Base-by-base conservation (phyloP, 2,329 filamentous ascomycete species). In the Verruconis gallopava region DNA sequence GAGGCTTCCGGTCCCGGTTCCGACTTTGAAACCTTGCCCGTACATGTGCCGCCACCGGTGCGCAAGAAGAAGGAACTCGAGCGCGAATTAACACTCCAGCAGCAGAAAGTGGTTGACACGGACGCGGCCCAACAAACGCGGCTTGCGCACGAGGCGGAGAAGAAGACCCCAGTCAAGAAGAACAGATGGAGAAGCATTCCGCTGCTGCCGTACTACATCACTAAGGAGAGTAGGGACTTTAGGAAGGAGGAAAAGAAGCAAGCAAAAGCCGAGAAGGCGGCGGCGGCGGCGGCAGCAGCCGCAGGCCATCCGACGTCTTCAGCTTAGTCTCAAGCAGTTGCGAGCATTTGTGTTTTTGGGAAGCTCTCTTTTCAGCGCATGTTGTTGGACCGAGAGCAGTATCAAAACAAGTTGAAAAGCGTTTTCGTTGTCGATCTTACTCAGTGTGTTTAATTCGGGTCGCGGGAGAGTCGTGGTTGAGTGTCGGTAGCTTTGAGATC, bases 131-230 rank as follows among this genome's bases (percentile, higher is more conserved):
- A 30, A n/a, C 25, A 30, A n/a, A 9, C n/a, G 25, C 25, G 25
- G 25, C 6, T n/a, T 9, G 25, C 25, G 25, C 9, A 9, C 6
- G n/a, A n/a, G 25, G 25, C 25, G 25, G 25, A 30, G 9, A n/a
- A 9, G 25, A 30, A 30, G 25, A 30, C 6, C 6, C 9, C 25
- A n/a, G 25, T n/a, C 25, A 30, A 30, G 25, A 30, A 30, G 25
- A 30, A 30, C 25, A 9, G 25, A 9, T 30, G 25, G 25, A 30
- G 25, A n/a, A 30, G 25, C n/a, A 30, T 30, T n/a, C 25, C 25
- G 25, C 25, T 30, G 25, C n/a, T 30, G 25, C 25, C 25, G 25
- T 30, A 30, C n/a, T 30, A 30, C n/a, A 30, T 30, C 25, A 30
- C 25, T 9, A 30, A 30, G 25, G 25, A 30, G 25, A 30, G 25